Evolutionary conservation across 2,329 filamentous ascomycete genomes (phyloP), one percentile per base, ranked within the genome.

Genomic region (Neobulgaria alba): DNA sequence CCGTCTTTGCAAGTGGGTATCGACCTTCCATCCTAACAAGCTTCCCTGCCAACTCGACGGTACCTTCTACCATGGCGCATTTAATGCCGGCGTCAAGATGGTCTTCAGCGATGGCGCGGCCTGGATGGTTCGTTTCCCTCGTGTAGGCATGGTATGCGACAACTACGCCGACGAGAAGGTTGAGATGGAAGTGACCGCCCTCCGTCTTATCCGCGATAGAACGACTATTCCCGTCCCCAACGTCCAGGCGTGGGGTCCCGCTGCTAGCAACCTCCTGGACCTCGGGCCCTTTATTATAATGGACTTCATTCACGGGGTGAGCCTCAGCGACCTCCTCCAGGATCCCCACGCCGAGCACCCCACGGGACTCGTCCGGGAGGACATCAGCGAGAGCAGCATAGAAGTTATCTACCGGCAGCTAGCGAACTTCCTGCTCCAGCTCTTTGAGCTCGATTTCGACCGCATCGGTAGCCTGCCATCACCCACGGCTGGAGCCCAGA

Each of bases 61-160:
- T 31, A 50, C 48, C 31, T 58, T 62, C 50, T 46, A 57, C 44
- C 36, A 60, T 48, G 57, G 59, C 18, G 45, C 56, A 42, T 63
- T 58, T 33, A 63, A 61, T 47, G 52, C 53, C 2, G 53, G 58
- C 4, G 32, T 59, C 17, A 62, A 61, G 42, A 54, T 62, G 47
- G 49, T 58, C 10, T 63, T 62, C 26, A 45, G 39, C 16, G 38
- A 47, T 19, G 20, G 34, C 23, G 42, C 35, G 32, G 21, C 33
- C 37, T 47, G 35, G 41, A 33, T 42, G 37, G 33, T 47, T 19
- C 45, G 45, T 30, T 36, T 44, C 34, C 41, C 45, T 29, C 34
- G 29, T 34, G 39, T 38, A 15, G 45, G 45, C 19, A 42, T 20
- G 29, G 38, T 42, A 30, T 52, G 48, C 46, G 50, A 58, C 5